A percentile compares a stretch with the other conserved stretches of the same genome.
Conservation (phyloP, 352 stramenopile genomes). For the Peronosclerospora sorghi region DNA sequence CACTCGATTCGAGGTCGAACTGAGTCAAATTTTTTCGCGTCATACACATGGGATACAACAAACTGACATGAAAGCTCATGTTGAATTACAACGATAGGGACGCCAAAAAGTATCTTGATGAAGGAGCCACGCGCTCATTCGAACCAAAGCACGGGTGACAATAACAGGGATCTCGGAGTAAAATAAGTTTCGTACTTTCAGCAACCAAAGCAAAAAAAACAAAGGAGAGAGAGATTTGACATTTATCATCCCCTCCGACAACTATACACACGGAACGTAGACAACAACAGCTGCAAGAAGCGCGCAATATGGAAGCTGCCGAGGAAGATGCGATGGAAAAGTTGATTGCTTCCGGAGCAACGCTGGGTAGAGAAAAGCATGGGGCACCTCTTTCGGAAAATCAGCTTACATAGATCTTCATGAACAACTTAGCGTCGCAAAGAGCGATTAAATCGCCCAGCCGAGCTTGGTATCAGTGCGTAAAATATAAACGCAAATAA, state of each 20-base stretch:
- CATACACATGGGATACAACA: too few species aligned
- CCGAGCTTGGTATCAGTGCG: slow-evolving; percentile 6
- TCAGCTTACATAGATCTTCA: slow-evolving; percentile 14
- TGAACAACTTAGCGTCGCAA: slow-evolving; percentile 20
- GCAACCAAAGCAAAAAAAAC: background rate
- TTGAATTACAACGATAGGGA: too few species aligned
- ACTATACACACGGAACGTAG: slow-evolving; percentile 29
- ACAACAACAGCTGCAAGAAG: slow-evolving; percentile 20
- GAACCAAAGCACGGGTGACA: background rate
- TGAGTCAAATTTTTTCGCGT: slow-evolving; percentile 20
- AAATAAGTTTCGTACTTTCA: background rate
- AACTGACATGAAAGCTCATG: too few species aligned
- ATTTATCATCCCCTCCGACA: slow-evolving; percentile 6
- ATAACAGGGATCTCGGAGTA: slow-evolving; percentile 3
- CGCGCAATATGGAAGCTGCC: slow-evolving; percentile 9
- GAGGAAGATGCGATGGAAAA: slow-evolving; percentile 11
- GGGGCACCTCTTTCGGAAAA: slow-evolving; percentile 24
- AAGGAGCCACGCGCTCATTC: slow-evolving; percentile 1
- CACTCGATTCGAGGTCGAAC: slow-evolving; percentile 36
- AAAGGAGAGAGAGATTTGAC: background rate
- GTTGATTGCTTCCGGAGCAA: slow-evolving; percentile 9
- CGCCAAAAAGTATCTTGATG: background rate
- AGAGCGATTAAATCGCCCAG: slow-evolving; percentile 5
- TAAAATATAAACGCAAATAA: slow-evolving; percentile 5
- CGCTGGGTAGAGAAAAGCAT: slow-evolving; percentile 25